Conservation (phyloP, 306 rosid species). For the Glycine latifolia region DNA sequence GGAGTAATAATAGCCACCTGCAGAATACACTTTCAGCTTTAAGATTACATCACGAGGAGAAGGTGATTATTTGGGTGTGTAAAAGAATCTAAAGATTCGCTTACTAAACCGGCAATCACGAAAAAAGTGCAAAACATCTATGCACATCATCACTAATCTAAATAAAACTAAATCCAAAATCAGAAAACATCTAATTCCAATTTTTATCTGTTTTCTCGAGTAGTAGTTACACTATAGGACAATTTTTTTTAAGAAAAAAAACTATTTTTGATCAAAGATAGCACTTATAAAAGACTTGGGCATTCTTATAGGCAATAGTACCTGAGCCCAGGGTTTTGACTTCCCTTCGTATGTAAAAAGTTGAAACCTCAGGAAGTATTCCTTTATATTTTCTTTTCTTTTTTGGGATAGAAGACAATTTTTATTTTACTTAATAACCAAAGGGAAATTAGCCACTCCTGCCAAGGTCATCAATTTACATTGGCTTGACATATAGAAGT, state of each 20-base stretch:
- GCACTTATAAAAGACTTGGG: background rate
- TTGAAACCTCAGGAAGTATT: slow-evolving; percentile 9
- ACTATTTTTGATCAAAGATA: background rate
- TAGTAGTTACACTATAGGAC: background rate
- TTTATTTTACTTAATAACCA: slow-evolving; percentile 13
- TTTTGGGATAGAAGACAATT: background rate
- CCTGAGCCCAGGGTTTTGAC: slow-evolving; percentile 11
- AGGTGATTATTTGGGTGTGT: slow-evolving; percentile 12
- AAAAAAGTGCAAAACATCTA: slow-evolving; percentile 13
- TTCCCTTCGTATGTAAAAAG: background rate
- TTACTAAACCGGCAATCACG: slow-evolving; percentile 1
- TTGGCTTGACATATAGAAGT: slow-evolving; percentile 12
- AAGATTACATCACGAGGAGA: background rate
- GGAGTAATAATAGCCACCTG: slow-evolving; percentile 96
- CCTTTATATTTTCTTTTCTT: background rate
- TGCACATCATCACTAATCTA: slow-evolving; percentile 20
- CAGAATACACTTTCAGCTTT: slow-evolving; percentile 39
- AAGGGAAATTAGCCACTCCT: slow-evolving; percentile 9
- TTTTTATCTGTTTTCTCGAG: background rate
- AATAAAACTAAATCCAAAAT: slow-evolving; percentile 39
- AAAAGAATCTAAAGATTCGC: background rate
- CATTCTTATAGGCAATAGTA: background rate
- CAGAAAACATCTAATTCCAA: background rate
- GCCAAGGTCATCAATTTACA: slow-evolving; percentile 27
- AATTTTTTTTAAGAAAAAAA: background rate